These are phyloP conservation scores for Mortierella sp. DNA, from an alignment of 371 early-diverging fungal genomes.

Conservation along the genomic window DNA sequence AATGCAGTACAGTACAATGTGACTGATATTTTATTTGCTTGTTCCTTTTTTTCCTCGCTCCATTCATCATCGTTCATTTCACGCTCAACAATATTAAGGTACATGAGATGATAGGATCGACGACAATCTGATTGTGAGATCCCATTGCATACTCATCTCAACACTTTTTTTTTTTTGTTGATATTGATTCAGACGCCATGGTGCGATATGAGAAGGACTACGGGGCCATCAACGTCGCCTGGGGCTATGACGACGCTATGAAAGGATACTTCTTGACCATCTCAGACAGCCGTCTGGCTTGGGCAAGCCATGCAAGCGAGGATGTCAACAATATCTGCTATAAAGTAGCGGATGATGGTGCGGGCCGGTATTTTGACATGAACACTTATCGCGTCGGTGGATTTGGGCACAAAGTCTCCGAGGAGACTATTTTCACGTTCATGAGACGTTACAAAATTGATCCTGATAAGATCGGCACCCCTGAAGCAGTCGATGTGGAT, in stretches of 20 bases:
- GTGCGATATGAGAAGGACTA: conserved; percentile 25
- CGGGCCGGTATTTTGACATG: conserved; percentile 25
- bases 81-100: too few species aligned
- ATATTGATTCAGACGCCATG: too few species aligned
- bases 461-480: conserved; percentile 23
- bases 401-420: conserved; percentile 29
- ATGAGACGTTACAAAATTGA: conserved; percentile 44
- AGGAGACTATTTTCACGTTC: conserved; percentile 34
- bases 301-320: not conserved
- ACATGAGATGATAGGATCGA: too few species aligned
- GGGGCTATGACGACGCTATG: conserved; percentile 28
- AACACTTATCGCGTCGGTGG: conserved; percentile 12
- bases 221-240: conserved; percentile 13
- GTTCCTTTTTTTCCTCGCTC: too few species aligned
- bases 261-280: conserved; percentile 30
- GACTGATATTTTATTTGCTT: too few species aligned
- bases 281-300: conserved; percentile 17
- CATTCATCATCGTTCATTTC: too few species aligned
- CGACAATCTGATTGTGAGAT: too few species aligned
- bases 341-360: conserved; percentile 4
- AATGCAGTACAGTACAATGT: too few species aligned
- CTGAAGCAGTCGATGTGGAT: too few species aligned
- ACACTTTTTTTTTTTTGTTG: too few species aligned
- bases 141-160: too few species aligned
- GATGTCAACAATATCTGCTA: conserved; percentile 15